These are phyloP conservation scores for Penicillium steckii DNA, from an alignment of 495 filamentous ascomycete species.

Conservation along the genomic window DNA sequence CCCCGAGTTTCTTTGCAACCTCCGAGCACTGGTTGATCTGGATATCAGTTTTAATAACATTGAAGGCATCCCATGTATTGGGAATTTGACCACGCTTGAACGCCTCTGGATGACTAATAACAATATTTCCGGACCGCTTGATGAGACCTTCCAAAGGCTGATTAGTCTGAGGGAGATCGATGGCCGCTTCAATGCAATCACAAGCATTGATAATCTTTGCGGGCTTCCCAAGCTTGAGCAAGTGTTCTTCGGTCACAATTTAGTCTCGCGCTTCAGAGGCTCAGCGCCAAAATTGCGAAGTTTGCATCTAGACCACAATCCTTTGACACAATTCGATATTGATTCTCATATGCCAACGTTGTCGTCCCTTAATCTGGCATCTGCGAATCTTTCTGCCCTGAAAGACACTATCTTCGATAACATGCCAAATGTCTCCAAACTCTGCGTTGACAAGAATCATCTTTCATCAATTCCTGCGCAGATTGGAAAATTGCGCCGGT, in stretches of 20 bases:
- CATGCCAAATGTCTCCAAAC: slow-evolving; percentile 78
- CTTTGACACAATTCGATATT: slow-evolving; percentile 88
- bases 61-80: slow-evolving; percentile 71
- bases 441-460: slow-evolving; percentile 93
- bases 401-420: slow-evolving; percentile 84
- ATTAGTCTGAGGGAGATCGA: slow-evolving; percentile 86
- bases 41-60: slow-evolving; percentile 98
- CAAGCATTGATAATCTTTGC: slow-evolving; percentile 79
- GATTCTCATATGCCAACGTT: slow-evolving; percentile 73
- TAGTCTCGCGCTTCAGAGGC: slow-evolving; percentile 81
- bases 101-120: slow-evolving; percentile 96
- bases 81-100: slow-evolving; percentile 73
- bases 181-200: slow-evolving; percentile 85
- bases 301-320: slow-evolving; percentile 86
- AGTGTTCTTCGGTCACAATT: slow-evolving; percentile 85
- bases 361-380: slow-evolving; percentile 81
- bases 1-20: slow-evolving; percentile 76
- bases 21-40: slow-evolving; percentile 84
- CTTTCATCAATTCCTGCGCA: slow-evolving; percentile 83
- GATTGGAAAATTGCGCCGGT: slow-evolving; percentile 75
- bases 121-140: slow-evolving; percentile 69
- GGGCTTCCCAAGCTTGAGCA: slow-evolving; percentile 83
- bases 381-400: slow-evolving; percentile 80
- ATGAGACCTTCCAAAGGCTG: slow-evolving; percentile 65
- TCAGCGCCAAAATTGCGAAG: slow-evolving; percentile 80